A percentile compares a stretch with the other conserved stretches of the same genome.
phyloP scores from a whole-genome alignment of 2,329 filamentous ascomycete genomes.

The Exutisphaerella laricina region DNA sequence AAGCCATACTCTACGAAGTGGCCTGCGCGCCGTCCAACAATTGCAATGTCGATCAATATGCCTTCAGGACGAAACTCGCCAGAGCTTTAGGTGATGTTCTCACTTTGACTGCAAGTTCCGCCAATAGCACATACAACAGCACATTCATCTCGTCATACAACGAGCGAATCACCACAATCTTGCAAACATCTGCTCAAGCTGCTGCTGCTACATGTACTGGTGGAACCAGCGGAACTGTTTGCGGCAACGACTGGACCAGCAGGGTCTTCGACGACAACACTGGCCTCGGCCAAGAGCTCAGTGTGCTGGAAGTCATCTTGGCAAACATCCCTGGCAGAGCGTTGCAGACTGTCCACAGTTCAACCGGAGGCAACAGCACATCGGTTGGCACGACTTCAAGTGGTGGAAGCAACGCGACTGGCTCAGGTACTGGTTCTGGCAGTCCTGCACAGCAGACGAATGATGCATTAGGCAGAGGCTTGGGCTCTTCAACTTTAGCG shows the following conservation, averaged over 20 bases:
- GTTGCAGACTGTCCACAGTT: slow-evolving; percentile 8
- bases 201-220: slow-evolving; percentile 51
- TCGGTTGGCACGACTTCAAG: background rate
- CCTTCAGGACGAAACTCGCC: slow-evolving; percentile 66
- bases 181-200: slow-evolving; percentile 44
- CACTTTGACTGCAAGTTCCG: slow-evolving; percentile 8
- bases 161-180: slow-evolving; percentile 12
- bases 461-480: background rate
- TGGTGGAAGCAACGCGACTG: background rate
- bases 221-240: slow-evolving; percentile 37
- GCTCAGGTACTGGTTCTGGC: background rate
- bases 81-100: slow-evolving; percentile 17
- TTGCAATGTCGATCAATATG: slow-evolving; percentile 67
- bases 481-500: background rate
- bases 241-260: slow-evolving; percentile 38
- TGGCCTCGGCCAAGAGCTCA: slow-evolving; percentile 52
- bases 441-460: background rate
- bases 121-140: slow-evolving; percentile 40
- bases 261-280: slow-evolving; percentile 39
- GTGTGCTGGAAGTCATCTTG: slow-evolving; percentile 46
- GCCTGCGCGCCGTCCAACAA: slow-evolving; percentile 56
- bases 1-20: slow-evolving; percentile 54
- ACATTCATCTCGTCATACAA: slow-evolving; percentile 19
- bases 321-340: slow-evolving; percentile 30
- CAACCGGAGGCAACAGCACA: background rate